Evolutionary conservation across 1,139 yeast species (phyloP), one percentile per base, ranked within the genome.

Genomic region (Saccharomyces hybrid): DNA sequence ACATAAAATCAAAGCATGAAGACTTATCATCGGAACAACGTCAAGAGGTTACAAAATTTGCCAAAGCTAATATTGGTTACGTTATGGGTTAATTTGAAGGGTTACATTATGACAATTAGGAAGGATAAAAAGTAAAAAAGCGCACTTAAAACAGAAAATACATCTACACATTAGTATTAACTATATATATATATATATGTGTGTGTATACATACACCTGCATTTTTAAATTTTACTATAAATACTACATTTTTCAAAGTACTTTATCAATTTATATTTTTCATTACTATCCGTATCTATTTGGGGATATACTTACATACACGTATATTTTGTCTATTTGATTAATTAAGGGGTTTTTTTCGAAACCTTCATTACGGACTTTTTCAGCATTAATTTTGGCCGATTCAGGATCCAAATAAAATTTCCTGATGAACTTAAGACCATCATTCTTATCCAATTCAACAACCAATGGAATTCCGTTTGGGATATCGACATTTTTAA

Each of bases 1-100:
- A 93, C 70, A 84, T 89, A 51, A 78, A 96, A 58, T 93, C 89
- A 32, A 91, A 93, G 73, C 98, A 91, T 72, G 69, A 65, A 53
- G 82, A 83, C 56, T 77, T 86, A 34, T 78, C 81, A 4, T 84
- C 86, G 32, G 80, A 80, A 60, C 87, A 83, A 64, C 89, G 88
- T 28, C 81, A 81, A 56, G 81, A 82, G 54, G 81, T 87, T 49
- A 83, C 86, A 61, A 83, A 84, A 64, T 82, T 78, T 62, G 95
- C 95, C 12, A 86, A 86, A 70, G 84, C 80, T 61, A 81, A 86
- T 66, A 88, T 84, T 51, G 90, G 85, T 69, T 85, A 77, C 65
- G 75, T 80, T 34, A 60, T 57, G 9, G 62, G 58, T 27, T 62
- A 48, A 51, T 32, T 47, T 24, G 26, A 38, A 38, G 44, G 44